Conservation (phyloP, 2,329 filamentous ascomycete genomes). For the Allantophomopsis cytisporea region DNA sequence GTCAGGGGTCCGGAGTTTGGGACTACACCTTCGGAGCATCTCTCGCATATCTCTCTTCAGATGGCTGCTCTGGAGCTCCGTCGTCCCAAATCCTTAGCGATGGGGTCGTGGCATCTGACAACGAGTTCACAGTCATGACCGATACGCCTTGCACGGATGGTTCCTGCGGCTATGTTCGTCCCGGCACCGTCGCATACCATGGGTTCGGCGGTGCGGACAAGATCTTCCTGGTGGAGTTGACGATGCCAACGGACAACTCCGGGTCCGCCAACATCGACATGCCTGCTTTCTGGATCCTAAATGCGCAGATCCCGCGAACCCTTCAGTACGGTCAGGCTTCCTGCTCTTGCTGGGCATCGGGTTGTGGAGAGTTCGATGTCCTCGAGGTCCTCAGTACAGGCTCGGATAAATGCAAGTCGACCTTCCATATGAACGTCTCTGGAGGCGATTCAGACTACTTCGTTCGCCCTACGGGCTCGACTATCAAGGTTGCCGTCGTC, state of each 20-base stretch:
- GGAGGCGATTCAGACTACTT: conserved; percentile 63
- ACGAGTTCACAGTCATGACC: conserved; percentile 36
- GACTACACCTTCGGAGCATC: conserved; percentile 41
- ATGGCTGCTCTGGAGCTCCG: conserved; percentile 29
- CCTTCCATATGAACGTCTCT: conserved; percentile 48
- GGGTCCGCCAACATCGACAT: conserved; percentile 46
- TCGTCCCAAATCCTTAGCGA: conserved; percentile 34
- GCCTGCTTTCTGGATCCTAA: conserved; percentile 66
- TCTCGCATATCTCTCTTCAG: conserved; percentile 35
- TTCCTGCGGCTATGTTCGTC: conserved; percentile 31
- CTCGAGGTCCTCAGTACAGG: conserved; percentile 57
- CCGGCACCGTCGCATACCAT: conserved; percentile 37
- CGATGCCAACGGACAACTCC: conserved; percentile 50
- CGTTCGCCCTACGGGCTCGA: conserved; percentile 41
- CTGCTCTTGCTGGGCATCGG: conserved; percentile 60
- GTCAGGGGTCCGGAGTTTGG: conserved; percentile 37
- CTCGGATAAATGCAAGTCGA: conserved; percentile 54
- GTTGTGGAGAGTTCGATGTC: conserved; percentile 66
- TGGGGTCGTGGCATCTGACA: conserved; percentile 29
- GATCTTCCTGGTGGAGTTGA: conserved; percentile 61
- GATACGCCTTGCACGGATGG: conserved; percentile 30
- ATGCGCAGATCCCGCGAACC: conserved; percentile 57
- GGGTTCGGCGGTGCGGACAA: conserved; percentile 60
- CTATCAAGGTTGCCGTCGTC: conserved; percentile 51
- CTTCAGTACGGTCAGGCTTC: conserved; percentile 47